A percentile compares a stretch with the other conserved stretches of the same genome.
These are phyloP conservation scores for Mortierella sp. DNA, from an alignment of 371 early-diverging fungal species.

Conservation along the genomic window DNA sequence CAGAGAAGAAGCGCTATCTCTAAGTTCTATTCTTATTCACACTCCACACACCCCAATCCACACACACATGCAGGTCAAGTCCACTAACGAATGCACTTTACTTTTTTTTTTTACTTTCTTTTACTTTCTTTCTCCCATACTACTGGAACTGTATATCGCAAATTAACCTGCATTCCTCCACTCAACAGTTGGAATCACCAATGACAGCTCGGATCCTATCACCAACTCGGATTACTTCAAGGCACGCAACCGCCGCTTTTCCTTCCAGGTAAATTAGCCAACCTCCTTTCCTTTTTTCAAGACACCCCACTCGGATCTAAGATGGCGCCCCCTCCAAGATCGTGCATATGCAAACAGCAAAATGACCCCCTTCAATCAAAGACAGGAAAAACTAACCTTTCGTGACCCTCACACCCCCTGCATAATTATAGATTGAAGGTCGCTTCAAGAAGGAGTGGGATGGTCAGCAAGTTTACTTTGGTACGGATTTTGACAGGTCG, in stretches of 20 bases:
- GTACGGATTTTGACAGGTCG: constrained; percentile 65
- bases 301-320: not conserved
- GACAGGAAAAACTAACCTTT: not conserved
- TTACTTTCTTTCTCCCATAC: not conserved
- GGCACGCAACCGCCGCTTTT: constrained; percentile 67
- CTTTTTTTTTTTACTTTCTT: not conserved
- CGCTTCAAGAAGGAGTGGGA: constrained; percentile 70
- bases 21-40: not conserved
- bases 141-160: not conserved
- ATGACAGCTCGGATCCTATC: constrained; percentile 57
- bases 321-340: not conserved
- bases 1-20: not conserved
- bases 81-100: not conserved
- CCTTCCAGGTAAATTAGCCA: constrained; percentile 59
- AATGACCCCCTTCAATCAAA: not conserved
- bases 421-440: constrained; percentile 62
- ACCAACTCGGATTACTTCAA: constrained; percentile 65
- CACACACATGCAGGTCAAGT: no score
- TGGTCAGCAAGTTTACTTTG: constrained; percentile 73
- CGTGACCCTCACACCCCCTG: not conserved
- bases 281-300: not conserved
- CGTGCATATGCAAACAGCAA: not conserved
- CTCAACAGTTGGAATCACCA: constrained; percentile 49
- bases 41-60: not conserved
- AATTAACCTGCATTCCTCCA: not conserved